phyloP scores from a whole-genome alignment of 116 monocot genomes.

The Dioscorea cayenensis region DNA sequence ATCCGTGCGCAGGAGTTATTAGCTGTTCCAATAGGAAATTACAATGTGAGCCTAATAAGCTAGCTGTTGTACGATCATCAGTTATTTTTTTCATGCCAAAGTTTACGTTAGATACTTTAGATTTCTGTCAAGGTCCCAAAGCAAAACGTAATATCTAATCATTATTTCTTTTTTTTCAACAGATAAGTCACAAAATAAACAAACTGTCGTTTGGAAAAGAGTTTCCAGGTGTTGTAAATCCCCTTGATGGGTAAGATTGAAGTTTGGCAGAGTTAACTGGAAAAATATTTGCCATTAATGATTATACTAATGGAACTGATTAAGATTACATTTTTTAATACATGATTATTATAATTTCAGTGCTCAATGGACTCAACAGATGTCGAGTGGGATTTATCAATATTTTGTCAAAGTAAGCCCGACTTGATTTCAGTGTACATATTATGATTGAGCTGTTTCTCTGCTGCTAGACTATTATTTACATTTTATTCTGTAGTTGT shows the following conservation, averaged over 20 bases:
- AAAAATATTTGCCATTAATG: not conserved
- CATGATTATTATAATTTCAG: slow-evolving; percentile 30
- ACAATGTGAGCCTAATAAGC: slow-evolving; percentile 48
- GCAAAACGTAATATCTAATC: not conserved
- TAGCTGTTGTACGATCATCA: no score
- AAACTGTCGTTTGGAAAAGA: slow-evolving; percentile 86
- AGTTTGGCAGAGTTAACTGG: slow-evolving; percentile 3
- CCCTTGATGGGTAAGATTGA: slow-evolving; percentile 84
- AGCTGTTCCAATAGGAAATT: slow-evolving; percentile 53
- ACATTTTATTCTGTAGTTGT: not conserved
- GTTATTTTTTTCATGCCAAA: not conserved
- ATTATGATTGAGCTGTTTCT: not conserved
- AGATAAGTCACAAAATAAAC: slow-evolving; percentile 97
- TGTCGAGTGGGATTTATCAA: slow-evolving; percentile 68
- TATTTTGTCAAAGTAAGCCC: slow-evolving; percentile 89
- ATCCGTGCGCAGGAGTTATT: slow-evolving; percentile 57
- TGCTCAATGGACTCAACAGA: slow-evolving; percentile 57
- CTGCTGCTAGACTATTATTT: not conserved
- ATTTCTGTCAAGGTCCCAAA: not conserved
- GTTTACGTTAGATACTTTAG: not conserved
- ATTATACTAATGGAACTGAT: no score
- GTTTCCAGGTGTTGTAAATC: slow-evolving; percentile 89
- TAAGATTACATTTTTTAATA: not conserved
- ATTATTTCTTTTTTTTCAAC: slow-evolving; percentile 12
- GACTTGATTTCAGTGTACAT: slow-evolving; percentile 7